A percentile compares a stretch with the other conserved stretches of the same genome.
Conservation (phyloP, 2,329 filamentous ascomycete species). For the Penicillium sclerotigenum region DNA sequence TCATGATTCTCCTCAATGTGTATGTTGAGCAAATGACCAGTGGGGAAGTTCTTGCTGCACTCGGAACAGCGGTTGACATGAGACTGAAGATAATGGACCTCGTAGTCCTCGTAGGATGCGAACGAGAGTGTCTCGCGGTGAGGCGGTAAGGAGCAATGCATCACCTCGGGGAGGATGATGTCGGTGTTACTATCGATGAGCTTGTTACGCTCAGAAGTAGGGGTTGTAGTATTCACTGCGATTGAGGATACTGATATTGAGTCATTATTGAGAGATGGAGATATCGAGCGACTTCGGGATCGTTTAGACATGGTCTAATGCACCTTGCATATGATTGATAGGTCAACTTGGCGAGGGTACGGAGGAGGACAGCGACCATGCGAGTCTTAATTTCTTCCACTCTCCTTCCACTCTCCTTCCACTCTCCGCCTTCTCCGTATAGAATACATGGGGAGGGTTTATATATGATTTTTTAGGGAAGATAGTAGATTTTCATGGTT, state of each 20-base stretch:
- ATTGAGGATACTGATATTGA: conserved; percentile 27
- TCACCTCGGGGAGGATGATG: conserved; percentile 46
- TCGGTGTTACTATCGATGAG: conserved; percentile 57
- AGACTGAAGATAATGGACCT: conserved; percentile 75
- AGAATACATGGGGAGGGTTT: neutral
- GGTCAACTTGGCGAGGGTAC: conserved; percentile 20
- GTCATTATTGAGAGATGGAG: conserved; percentile 37
- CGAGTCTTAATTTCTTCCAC: neutral
- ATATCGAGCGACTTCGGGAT: conserved; percentile 51
- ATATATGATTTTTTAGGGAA: neutral
- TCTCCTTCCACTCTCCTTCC: neutral
- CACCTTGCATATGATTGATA: conserved; percentile 19
- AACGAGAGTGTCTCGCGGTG: conserved; percentile 71
- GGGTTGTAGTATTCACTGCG: conserved; percentile 21
- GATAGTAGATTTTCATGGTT: neutral
- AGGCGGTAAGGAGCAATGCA: conserved; percentile 79
- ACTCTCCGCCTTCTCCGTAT: neutral
- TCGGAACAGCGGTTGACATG: conserved; percentile 83
- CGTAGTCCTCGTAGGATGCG: conserved; percentile 72
- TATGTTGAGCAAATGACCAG: conserved; percentile 71
- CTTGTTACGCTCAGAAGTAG: conserved; percentile 46
- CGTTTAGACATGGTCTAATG: conserved; percentile 57
- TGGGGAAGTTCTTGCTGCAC: conserved; percentile 85
- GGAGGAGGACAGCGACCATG: conserved; percentile 1
- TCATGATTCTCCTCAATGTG: conserved; percentile 94